phyloP scores from a whole-genome alignment of 1,284 basidiomycete genomes.

The Coniophora puteana region DNA sequence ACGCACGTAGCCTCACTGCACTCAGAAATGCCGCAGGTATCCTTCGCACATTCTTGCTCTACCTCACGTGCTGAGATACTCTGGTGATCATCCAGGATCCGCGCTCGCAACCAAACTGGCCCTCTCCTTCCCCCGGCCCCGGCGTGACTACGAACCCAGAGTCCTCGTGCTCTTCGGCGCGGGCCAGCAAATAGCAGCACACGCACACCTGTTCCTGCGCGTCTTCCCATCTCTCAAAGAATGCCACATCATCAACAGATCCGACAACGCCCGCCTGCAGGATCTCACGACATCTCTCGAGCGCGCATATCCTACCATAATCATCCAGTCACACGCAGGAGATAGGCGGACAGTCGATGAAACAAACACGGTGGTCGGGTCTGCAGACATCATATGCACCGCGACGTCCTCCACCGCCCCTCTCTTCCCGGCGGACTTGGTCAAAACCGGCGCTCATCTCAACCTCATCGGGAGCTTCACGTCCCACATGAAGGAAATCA shows the following conservation, averaged over 20 bases:
- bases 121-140: slow-evolving; percentile 30
- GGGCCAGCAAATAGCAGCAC: slow-evolving; percentile 64
- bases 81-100: slow-evolving; percentile 48
- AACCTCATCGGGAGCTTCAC: slow-evolving; percentile 85
- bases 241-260: slow-evolving; percentile 66
- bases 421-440: slow-evolving; percentile 64
- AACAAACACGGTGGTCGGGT: slow-evolving; percentile 25
- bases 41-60: neutral
- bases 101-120: slow-evolving; percentile 62
- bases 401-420: slow-evolving; percentile 73
- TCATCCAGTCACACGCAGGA: slow-evolving; percentile 20
- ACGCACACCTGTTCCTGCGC: slow-evolving; percentile 61
- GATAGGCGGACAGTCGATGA: slow-evolving; percentile 15
- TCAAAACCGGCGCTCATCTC: slow-evolving; percentile 62
- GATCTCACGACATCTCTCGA: slow-evolving; percentile 39
- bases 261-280: slow-evolving; percentile 46
- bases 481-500: slow-evolving; percentile 76
- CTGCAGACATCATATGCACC: slow-evolving; percentile 63
- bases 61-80: neutral
- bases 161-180: slow-evolving; percentile 71
- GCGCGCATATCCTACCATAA: slow-evolving; percentile 37
- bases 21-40: slow-evolving; percentile 77
- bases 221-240: slow-evolving; percentile 51
- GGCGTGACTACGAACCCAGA: slow-evolving; percentile 38
- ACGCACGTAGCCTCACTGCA: slow-evolving; percentile 74